Base-by-base conservation (phyloP, 306 rosid species). In the Phaseolus lunatus region DNA sequence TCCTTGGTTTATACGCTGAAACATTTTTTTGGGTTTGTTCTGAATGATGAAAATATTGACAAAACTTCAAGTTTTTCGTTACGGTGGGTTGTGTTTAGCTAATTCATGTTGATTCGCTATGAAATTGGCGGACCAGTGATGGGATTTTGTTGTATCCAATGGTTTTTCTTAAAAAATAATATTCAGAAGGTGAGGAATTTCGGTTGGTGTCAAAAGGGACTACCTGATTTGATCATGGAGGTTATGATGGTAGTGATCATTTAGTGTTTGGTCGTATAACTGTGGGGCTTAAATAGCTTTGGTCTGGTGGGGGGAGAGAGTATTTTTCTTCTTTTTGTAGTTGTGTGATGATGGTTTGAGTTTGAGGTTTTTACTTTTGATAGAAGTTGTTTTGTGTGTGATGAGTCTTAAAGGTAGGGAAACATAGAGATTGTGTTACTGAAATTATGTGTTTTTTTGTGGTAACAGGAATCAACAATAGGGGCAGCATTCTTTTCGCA, bases 401-500 rank as follows among this genome's bases (percentile, higher is more conserved):
- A 70, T 29, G 63, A 23, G 77, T 16, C 41, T 58, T 56, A 24
- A 35, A 66, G 15, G 16, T 5, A 24, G 4, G 33, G 72, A 41
- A 16, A 26, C 3, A 43, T 70, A 56, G 44, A 5, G 73, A 27
- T 67, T 74, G 7, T 66, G 48, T 44, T 75, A 29, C 58, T 80
- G 82, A 70, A 20, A 52, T 77, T 45, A n/a, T 85, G 22, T 69
- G 58, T 57, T 67, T 16, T 73, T 64, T 54, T 79, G 59, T 77
- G 70, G 50, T 69, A 26, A 19, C 78, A 88, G 91, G 91, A 88
- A 83, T 88, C 91, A 78, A 88, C 91, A 9, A 85, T 88, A 70
- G 91, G 91, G 16, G 91, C 91, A 3, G 91, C 91, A 0, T 88
- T 88, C 84, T 88, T 88, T 82, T 88, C 91, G 0, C 91, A 88